These are phyloP conservation scores for Boletales sp. DNA, from an alignment of 768 basidiomycete genomes.

Conservation along the genomic window DNA sequence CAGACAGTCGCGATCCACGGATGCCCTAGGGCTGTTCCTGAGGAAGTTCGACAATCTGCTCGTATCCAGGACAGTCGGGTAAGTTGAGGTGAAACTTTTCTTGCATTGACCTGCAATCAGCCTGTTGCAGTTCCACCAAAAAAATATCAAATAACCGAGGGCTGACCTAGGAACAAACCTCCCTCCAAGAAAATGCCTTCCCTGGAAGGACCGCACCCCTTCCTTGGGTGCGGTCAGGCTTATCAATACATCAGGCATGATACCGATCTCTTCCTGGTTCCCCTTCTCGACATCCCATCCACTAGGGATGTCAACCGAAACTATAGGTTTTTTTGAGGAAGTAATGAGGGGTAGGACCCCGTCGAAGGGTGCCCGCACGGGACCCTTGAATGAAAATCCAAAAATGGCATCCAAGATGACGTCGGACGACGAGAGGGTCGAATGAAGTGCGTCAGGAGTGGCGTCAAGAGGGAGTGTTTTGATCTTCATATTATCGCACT, in stretches of 20 bases:
- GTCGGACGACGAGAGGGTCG: slow-evolving; percentile 58
- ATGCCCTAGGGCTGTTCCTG: neutral
- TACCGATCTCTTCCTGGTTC: slow-evolving; percentile 45
- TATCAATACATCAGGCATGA: slow-evolving; percentile 77
- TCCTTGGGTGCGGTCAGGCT: slow-evolving; percentile 94
- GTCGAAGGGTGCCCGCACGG: slow-evolving; percentile 87
- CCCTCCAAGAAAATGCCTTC: slow-evolving; percentile 91
- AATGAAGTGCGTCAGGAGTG: slow-evolving; percentile 43
- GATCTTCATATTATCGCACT: slow-evolving; percentile 89
- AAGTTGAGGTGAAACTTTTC: slow-evolving; percentile 77
- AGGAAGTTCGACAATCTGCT: slow-evolving; percentile 81
- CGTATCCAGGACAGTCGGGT: slow-evolving; percentile 72
- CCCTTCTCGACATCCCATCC: slow-evolving; percentile 95
- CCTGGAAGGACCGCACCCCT: slow-evolving; percentile 73
- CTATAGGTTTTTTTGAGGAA: slow-evolving; percentile 68
- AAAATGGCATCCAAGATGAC: slow-evolving; percentile 95
- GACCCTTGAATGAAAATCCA: slow-evolving; percentile 94
- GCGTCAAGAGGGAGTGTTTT: slow-evolving; percentile 55
- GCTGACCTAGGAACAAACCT: slow-evolving; percentile 86
- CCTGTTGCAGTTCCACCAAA: neutral
- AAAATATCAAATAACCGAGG: neutral
- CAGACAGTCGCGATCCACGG: too few species aligned
- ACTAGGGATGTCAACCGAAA: slow-evolving; percentile 94
- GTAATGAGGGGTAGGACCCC: slow-evolving; percentile 63
- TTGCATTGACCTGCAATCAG: slow-evolving; percentile 53